Percentiles rank a stretch among this genome's conserved stretches.
phyloP scores from a whole-genome alignment of 163 green algal species.

The Trebouxia gelatinosa region DNA sequence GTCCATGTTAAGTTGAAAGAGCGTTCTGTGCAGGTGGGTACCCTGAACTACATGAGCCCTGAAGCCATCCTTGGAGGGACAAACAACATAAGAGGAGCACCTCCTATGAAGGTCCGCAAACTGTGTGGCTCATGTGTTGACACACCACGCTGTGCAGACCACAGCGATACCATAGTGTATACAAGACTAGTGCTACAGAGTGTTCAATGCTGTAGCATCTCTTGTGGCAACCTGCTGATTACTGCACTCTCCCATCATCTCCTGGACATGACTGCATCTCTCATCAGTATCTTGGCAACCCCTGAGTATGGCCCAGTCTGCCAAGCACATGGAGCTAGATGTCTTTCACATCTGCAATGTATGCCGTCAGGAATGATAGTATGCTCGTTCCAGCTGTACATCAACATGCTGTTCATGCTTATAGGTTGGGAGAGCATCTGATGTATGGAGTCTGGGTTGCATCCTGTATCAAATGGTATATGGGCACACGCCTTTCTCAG shows the following conservation, averaged over 20 bases:
- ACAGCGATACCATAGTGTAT: neutral
- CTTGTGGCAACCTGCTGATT: neutral
- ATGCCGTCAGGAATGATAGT: neutral
- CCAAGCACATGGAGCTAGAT: too few relatives aligned
- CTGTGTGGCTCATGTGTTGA: too few relatives aligned
- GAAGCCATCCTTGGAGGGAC: conserved; percentile 89
- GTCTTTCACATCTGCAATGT: neutral
- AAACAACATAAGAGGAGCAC: conserved; percentile 72
- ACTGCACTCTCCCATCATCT: neutral
- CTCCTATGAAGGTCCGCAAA: conserved; percentile 69
- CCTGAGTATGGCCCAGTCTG: too few relatives aligned
- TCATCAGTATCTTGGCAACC: neutral
- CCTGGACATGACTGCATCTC: neutral
- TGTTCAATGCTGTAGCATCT: conserved; percentile 11
- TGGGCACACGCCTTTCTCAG: conserved; percentile 77
- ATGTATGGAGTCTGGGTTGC: conserved; percentile 97
- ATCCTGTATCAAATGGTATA: conserved; percentile 99
- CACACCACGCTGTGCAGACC: too few relatives aligned
- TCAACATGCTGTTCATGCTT: neutral
- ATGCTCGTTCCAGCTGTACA: neutral
- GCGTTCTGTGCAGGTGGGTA: conserved; percentile 87
- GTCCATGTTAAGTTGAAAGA: too few relatives aligned
- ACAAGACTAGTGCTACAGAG: too few relatives aligned
- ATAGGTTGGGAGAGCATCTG: conserved; percentile 80
- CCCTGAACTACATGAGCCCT: conserved; percentile 98